Evolutionary conservation across 257 asterid genomes (phyloP).

Genomic region (Scutellaria minor): DNA sequence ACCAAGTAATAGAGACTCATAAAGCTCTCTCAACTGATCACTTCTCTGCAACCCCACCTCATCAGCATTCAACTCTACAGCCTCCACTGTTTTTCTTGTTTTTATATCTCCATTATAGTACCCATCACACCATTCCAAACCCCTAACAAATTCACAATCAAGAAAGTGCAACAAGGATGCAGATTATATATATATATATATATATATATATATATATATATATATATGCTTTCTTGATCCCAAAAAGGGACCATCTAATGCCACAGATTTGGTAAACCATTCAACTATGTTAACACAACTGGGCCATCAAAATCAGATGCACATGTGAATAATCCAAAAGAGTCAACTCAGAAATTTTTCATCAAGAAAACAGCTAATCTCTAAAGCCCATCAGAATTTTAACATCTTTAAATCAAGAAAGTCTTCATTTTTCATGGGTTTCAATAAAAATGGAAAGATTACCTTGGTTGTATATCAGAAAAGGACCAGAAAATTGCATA

Average conservation of each 20-base stretch:
- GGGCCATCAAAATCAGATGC: conserved; percentile 33
- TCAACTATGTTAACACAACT: conserved; percentile 13
- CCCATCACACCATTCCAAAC: conserved; percentile 82
- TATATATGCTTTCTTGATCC: conserved; percentile 26
- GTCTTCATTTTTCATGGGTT: neutral
- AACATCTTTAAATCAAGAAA: conserved; percentile 9
- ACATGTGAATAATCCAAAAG: conserved; percentile 23
- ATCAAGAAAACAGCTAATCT: neutral
- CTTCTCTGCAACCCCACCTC: conserved; percentile 71
- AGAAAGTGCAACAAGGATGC: too few relatives aligned
- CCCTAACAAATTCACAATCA: conserved; percentile 45
- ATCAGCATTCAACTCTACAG: conserved; percentile 56
- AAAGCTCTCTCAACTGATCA: conserved; percentile 80
- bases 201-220: too few relatives aligned
- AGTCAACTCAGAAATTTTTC: conserved; percentile 1
- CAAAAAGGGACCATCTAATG: conserved; percentile 14
- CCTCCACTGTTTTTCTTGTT: conserved; percentile 80
- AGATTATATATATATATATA: too few relatives aligned
- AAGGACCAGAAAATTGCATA: conserved; percentile 87
- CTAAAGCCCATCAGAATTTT: neutral
- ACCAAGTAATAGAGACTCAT: conserved; percentile 65
- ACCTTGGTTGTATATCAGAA: conserved; percentile 72
- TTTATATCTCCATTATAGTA: conserved; percentile 92
- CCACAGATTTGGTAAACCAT: conserved; percentile 24
- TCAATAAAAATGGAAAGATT: conserved; percentile 30